Percentiles rank a stretch among this genome's conserved stretches.
Conservation (phyloP, 352 stramenopile species). For the Globisporangium nodosum region DNA sequence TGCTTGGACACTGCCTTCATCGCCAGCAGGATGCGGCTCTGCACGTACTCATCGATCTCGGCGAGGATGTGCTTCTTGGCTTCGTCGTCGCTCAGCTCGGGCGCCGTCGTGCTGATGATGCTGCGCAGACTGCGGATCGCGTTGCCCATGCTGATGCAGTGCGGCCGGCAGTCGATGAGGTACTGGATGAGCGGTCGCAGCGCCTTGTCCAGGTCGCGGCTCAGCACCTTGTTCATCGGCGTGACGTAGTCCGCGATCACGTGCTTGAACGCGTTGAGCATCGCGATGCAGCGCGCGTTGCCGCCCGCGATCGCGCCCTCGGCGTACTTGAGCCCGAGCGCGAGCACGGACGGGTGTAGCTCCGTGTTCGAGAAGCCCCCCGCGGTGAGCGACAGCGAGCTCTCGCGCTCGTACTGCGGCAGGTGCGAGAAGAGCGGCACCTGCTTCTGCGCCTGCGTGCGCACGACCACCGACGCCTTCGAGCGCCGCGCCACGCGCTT, state of each 20-base stretch:
- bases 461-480: conserved; percentile 63
- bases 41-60: conserved; percentile 92
- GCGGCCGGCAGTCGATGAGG: conserved; percentile 91
- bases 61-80: conserved; percentile 82
- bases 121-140: conserved; percentile 90
- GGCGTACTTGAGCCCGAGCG: conserved; percentile 90
- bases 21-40: conserved; percentile 91
- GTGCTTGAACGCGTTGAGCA: conserved; percentile 91
- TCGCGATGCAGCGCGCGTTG: conserved; percentile 91
- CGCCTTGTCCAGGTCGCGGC: conserved; percentile 83
- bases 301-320: conserved; percentile 85
- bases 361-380: conserved; percentile 68
- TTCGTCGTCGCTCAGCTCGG: conserved; percentile 82
- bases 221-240: conserved; percentile 68
- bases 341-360: conserved; percentile 88
- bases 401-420: conserved; percentile 81
- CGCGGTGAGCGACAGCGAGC: conserved; percentile 64
- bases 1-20: conserved; percentile 87
- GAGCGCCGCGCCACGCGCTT: conserved; percentile 73
- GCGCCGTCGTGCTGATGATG: conserved; percentile 82
- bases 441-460: conserved; percentile 76
- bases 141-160: conserved; percentile 95
- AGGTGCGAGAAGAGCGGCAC: conserved; percentile 81
- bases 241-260: conserved; percentile 89
- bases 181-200: conserved; percentile 94